A percentile compares a stretch with the other conserved stretches of the same genome.
Conservation (phyloP, 495 filamentous ascomycete species). For the Poronia punctata region DNA sequence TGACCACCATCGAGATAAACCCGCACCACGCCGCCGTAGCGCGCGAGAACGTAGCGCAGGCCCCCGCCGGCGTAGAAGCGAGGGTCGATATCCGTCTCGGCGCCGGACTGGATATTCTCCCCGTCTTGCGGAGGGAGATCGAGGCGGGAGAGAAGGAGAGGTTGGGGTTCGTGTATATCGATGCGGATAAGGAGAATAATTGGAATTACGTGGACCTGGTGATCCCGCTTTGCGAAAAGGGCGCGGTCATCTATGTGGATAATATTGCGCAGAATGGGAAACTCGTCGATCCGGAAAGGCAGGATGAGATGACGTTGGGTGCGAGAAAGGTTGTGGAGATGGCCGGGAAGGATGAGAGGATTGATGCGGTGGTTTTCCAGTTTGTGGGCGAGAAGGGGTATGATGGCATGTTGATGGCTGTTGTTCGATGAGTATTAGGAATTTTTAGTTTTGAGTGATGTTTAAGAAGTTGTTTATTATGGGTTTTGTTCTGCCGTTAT, state of each 20-base stretch:
- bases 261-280: constrained; percentile 8
- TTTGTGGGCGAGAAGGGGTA: constrained; percentile 46
- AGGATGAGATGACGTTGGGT: constrained; percentile 5
- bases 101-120: constrained; percentile 4
- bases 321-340: constrained; percentile 35
- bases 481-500: too few relatives aligned
- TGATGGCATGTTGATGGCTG: constrained; percentile 34
- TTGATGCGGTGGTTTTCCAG: constrained; percentile 44
- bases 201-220: constrained; percentile 5
- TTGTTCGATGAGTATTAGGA: constrained; percentile 7
- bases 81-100: constrained; percentile 3
- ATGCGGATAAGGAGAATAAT: constrained; percentile 7
- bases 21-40: constrained; percentile 2
- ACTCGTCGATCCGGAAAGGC: constrained; percentile 8
- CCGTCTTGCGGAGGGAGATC: background rate
- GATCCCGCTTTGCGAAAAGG: constrained; percentile 4
- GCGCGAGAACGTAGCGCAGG: constrained; percentile 3
- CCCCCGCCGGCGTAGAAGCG: constrained; percentile 3
- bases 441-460: too few relatives aligned
- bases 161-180: constrained; percentile 10
- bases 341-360: constrained; percentile 35
- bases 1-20: constrained; percentile 5
- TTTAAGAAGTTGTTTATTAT: too few relatives aligned
- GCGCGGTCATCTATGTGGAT: constrained; percentile 8
- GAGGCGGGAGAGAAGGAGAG: background rate